These are phyloP conservation scores for Sutorius eximius DNA, from an alignment of 1,284 basidiomycete genomes.

Conservation along the genomic window DNA sequence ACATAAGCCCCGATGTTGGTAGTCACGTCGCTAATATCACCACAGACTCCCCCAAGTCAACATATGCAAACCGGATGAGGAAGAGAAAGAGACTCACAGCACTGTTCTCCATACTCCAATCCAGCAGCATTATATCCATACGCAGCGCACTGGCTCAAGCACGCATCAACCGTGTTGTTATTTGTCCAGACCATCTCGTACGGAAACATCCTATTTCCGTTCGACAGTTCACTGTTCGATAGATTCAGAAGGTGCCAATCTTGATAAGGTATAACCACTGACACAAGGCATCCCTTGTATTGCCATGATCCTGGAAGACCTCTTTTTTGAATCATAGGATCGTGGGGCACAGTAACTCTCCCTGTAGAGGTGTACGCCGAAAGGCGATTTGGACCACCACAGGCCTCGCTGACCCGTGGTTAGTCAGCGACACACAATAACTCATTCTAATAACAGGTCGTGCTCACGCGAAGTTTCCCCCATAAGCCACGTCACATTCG, in stretches of 20 bases:
- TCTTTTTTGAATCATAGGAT: conserved; percentile 55
- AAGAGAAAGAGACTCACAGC: conserved; percentile 49
- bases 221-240: conserved; percentile 35
- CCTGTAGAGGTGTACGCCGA: conserved; percentile 62
- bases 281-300: conserved; percentile 70
- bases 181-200: conserved; percentile 56
- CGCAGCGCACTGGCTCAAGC: conserved; percentile 60
- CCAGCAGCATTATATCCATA: conserved; percentile 69
- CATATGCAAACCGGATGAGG: neutral
- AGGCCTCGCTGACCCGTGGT: conserved; percentile 51
- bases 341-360: conserved; percentile 52
- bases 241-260: neutral
- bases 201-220: conserved; percentile 50
- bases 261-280: conserved; percentile 20
- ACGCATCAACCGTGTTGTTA: conserved; percentile 63
- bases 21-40: conserved; percentile 57
- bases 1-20: conserved; percentile 43
- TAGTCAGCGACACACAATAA: neutral
- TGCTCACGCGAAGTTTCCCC: conserved; percentile 58
- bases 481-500: conserved; percentile 67
- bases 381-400: conserved; percentile 68
- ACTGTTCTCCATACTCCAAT: conserved; percentile 60
- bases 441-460: neutral
- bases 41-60: conserved; percentile 47
- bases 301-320: conserved; percentile 60